These are phyloP conservation scores for Epichloe sibirici DNA, from an alignment of 2,329 filamentous ascomycete genomes.

Conservation along the genomic window DNA sequence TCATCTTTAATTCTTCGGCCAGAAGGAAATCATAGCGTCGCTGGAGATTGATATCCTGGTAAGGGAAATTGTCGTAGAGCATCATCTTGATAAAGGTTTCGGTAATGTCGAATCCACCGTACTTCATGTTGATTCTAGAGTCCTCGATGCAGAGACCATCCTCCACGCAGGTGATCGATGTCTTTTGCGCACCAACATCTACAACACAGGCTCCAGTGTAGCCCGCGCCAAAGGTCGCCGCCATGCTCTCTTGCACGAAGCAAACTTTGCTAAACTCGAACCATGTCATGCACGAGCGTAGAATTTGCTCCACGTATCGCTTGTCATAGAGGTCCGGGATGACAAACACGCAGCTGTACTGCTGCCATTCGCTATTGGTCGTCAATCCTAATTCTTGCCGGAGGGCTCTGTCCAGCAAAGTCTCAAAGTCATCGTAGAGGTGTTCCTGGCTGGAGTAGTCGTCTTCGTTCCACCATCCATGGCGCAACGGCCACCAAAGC, in stretches of 20 bases:
- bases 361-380: conserved; percentile 67
- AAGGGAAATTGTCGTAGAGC: conserved; percentile 91
- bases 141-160: conserved; percentile 92
- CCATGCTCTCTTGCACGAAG: conserved; percentile 93
- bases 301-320: conserved; percentile 70
- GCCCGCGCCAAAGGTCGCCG: conserved; percentile 87
- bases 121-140: conserved; percentile 90
- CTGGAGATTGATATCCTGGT: conserved; percentile 83
- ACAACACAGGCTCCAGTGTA: conserved; percentile 92
- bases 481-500: conserved; percentile 79
- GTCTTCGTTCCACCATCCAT: conserved; percentile 81
- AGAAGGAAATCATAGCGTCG: conserved; percentile 85
- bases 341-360: conserved; percentile 94
- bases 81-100: conserved; percentile 97
- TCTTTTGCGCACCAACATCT: conserved; percentile 94
- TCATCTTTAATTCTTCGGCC: conserved; percentile 90
- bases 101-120: conserved; percentile 83
- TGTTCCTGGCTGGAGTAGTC: conserved; percentile 74
- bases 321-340: conserved; percentile 97
- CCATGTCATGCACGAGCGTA: conserved; percentile 77
- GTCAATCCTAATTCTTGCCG: conserved; percentile 70
- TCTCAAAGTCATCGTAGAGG: conserved; percentile 76
- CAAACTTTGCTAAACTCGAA: conserved; percentile 83
- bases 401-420: conserved; percentile 76
- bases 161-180: conserved; percentile 91